A percentile compares a stretch with the other conserved stretches of the same genome.
phyloP scores from a whole-genome alignment of 345 rosid genomes.

The Syzygium oleosum region DNA sequence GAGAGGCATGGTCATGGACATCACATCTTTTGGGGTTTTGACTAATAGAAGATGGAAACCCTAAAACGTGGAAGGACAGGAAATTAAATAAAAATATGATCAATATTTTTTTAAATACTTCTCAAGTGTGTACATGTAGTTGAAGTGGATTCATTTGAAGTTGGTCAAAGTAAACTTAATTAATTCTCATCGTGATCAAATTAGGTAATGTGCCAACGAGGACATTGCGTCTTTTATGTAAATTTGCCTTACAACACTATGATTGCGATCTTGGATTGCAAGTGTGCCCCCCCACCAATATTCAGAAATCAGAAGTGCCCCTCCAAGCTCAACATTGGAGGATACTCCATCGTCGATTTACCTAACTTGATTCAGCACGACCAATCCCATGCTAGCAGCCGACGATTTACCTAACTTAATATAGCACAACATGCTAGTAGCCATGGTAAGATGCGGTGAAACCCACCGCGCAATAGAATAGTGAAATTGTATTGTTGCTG shows the following conservation, averaged over 20 bases:
- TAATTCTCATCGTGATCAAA: neutral
- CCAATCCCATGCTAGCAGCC: neutral
- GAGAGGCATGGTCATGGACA: neutral
- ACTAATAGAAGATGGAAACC: neutral
- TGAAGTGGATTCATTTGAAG: neutral
- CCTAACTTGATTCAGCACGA: neutral
- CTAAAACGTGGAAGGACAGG: neutral
- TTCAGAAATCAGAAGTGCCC: no score
- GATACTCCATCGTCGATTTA: neutral
- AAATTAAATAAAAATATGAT: neutral
- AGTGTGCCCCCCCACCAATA: neutral
- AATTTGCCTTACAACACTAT: neutral
- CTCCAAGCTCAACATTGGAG: neutral
- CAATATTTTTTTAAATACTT: neutral
- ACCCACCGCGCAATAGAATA: neutral
- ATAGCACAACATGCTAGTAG: neutral
- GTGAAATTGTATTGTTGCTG: neutral
- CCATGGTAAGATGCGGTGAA: neutral
- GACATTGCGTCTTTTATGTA: neutral
- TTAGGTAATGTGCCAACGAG: neutral
- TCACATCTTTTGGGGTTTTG: neutral
- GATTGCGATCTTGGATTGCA: neutral
- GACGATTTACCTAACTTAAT: neutral
- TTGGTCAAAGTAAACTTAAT: neutral
- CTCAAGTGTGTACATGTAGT: neutral